Base-by-base conservation (phyloP, 2,329 filamentous ascomycete species). In the Sporothrix humicola region DNA sequence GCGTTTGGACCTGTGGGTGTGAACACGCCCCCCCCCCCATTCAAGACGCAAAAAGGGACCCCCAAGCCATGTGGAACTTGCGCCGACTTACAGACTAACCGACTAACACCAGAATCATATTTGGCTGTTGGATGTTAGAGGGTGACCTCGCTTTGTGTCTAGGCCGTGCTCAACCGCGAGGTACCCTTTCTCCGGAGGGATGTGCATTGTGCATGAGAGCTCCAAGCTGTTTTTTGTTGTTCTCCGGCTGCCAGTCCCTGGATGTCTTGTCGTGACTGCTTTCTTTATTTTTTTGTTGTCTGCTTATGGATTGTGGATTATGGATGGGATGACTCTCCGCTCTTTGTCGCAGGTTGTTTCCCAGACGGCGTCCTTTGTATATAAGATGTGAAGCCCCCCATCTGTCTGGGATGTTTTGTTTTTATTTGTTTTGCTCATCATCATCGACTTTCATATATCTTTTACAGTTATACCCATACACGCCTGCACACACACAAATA, bases 311-410 rank as follows among this genome's bases (percentile, higher is more conserved):
- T 42, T 31, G 15, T 58, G 10, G 54, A 66, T 48, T 66, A 48
- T 48, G 61, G 20, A 26, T 63, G 37, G 31, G 42, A 48, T 66
- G 61, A 66, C 42, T 42, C 61, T 66, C 61, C 61, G 42, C 61
- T 48, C n/a, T 66, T 48, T 48, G 61, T 66, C 42, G 12, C 46
- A 44, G 42, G 10, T 23, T 48, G 20, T 26, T 6, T 26, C 12
- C 42, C 61, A 66, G 42, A 26, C 61, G 42, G 42, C n/a, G 42
- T 66, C 26, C 61, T 66, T 56, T 50, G 52, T 59, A 71, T 71
- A 71, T 71, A 59, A 71, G 37, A 10, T 50, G 52, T 37, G 23
- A 71, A 15, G 59, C 23, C 20, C 46, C 58, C n/a, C 8, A 23
- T 48, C 56, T 5, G 31, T 31, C 37, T 44, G 17, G 37, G 9